Base-by-base conservation (phyloP, 2,329 filamentous ascomycete species). In the Fusarium marasasianum region DNA sequence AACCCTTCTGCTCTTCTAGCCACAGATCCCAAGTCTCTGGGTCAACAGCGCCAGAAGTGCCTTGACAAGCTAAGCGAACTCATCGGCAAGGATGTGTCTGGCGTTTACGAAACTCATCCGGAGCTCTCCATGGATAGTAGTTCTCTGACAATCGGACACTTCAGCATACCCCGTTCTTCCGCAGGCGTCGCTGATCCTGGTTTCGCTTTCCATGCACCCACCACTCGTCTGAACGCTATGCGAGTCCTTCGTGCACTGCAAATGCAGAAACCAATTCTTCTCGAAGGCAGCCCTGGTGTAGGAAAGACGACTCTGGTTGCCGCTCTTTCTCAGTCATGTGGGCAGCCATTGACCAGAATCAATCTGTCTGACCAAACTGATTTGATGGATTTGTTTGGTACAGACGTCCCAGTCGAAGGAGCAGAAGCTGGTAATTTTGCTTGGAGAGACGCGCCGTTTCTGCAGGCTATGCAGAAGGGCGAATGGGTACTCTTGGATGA, bases 331-430 rank as follows among this genome's bases (percentile, higher is more conserved):
- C 89, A 90, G 75, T 91, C 92, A 8, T 93, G 94, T 73, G 94
- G 95, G 10, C 92, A 92, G 71, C 92, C 93, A 13, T 84, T 99
- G 72, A 98, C 95, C 2, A 90, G 96, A 77, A 98, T 99, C 83
- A 99, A 99, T 79, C 86, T 99, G 68, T 98, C 96, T 0, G 96
- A 99, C 77, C 96, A 99, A 83, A 99, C 97, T 0, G 96, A 99
- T 82, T 85, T 99, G 56, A 98, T 98, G 89, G 96, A 99, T 81
- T 86, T 99, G 2, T 99, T 99, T 81, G 96, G 96, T 67, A 98
- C 96, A 0, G 96, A 99, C 84, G 94, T 98, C 13, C 96, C 96
- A 0, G 91, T 98, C 8, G 96, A 98, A 83, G 95, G 95, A n/a
- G 94, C 93, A 2, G 91, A 93, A 78, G 93, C 95, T 13, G 96